A percentile compares a stretch with the other conserved stretches of the same genome.
These are phyloP conservation scores for Takashimella koratensis DNA, from an alignment of 1,284 basidiomycete species.

Conservation along the genomic window DNA sequence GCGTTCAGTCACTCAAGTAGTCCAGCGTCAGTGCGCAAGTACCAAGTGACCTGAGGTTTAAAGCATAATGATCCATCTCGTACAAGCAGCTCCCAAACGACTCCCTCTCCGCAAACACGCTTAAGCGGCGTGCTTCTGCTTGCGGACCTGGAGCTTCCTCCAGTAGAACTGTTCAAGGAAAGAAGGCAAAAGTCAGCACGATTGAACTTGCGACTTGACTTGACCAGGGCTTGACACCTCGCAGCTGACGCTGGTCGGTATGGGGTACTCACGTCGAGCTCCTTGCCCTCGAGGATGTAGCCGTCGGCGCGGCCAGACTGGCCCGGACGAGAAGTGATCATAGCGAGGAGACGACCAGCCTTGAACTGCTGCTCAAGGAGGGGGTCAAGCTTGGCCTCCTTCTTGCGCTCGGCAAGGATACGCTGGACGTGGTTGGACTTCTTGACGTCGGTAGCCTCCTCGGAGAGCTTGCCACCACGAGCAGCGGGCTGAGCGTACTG, in stretches of 20 bases:
- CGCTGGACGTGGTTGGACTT: slow-evolving; percentile 85
- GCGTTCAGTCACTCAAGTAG: no score
- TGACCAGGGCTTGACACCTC: no score
- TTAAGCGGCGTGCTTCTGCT: slow-evolving; percentile 75
- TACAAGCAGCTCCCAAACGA: slow-evolving; percentile 19
- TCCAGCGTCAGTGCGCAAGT: no score
- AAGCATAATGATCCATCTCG: slow-evolving; percentile 28
- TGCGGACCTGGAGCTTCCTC: slow-evolving; percentile 84
- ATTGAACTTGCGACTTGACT: slow-evolving; percentile 34
- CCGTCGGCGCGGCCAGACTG: slow-evolving; percentile 92
- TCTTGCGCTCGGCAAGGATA: slow-evolving; percentile 79
- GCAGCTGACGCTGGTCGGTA: no score
- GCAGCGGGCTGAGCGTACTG: slow-evolving; percentile 89
- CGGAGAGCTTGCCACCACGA: slow-evolving; percentile 61
- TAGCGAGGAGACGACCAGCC: slow-evolving; percentile 61
- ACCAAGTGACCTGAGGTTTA: no score
- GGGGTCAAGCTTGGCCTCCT: slow-evolving; percentile 85
- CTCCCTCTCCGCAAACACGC: slow-evolving; percentile 2
- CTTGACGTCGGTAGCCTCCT: slow-evolving; percentile 61
- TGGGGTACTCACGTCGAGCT: slow-evolving; percentile 75
- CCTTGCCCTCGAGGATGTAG: slow-evolving; percentile 93
- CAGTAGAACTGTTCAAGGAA: slow-evolving; percentile 67
- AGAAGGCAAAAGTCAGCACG: slow-evolving; percentile 5
- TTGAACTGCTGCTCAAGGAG: slow-evolving; percentile 63
- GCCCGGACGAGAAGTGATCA: slow-evolving; percentile 86